A percentile compares a stretch with the other conserved stretches of the same genome.
Evolutionary conservation across 176 grass and related monocot species (phyloP).

Genomic region (Elymus sibiricus): DNA sequence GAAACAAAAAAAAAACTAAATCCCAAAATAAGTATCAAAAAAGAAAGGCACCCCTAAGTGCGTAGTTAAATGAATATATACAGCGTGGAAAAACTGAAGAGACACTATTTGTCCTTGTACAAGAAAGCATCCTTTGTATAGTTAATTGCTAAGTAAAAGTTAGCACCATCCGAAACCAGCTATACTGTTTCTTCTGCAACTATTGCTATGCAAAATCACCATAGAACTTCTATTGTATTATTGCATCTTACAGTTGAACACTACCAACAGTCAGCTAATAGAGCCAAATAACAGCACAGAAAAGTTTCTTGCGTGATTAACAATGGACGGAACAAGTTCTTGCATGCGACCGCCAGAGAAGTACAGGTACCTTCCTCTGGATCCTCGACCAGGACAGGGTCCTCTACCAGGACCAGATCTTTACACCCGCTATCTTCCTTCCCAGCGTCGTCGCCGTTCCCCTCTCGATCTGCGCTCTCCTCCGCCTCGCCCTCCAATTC

Average conservation of each 20-base stretch:
- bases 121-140: not conserved
- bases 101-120: not conserved
- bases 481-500: not conserved
- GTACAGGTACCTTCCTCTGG: slow-evolving; percentile 31
- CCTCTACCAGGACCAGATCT: slow-evolving; percentile 31
- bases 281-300: slow-evolving; percentile 1
- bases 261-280: not conserved
- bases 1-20: slow-evolving; percentile 18
- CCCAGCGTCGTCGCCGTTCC: not conserved
- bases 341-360: not conserved
- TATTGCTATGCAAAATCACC: not conserved
- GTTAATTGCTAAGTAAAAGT: not conserved
- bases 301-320: not conserved
- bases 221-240: not conserved
- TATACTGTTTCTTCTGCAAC: slow-evolving; percentile 1
- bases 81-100: not conserved
- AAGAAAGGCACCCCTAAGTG: not conserved
- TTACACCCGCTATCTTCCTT: slow-evolving; percentile 7
- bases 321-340: not conserved
- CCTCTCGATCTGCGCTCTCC: slow-evolving; percentile 17
- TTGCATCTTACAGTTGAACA: not conserved
- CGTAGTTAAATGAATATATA: not conserved
- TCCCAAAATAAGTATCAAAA: not conserved
- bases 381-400: slow-evolving; percentile 31
- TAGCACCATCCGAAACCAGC: not conserved